Evolutionary conservation across 2,329 filamentous ascomycete genomes (phyloP).

Genomic region (Metarhizium album): DNA sequence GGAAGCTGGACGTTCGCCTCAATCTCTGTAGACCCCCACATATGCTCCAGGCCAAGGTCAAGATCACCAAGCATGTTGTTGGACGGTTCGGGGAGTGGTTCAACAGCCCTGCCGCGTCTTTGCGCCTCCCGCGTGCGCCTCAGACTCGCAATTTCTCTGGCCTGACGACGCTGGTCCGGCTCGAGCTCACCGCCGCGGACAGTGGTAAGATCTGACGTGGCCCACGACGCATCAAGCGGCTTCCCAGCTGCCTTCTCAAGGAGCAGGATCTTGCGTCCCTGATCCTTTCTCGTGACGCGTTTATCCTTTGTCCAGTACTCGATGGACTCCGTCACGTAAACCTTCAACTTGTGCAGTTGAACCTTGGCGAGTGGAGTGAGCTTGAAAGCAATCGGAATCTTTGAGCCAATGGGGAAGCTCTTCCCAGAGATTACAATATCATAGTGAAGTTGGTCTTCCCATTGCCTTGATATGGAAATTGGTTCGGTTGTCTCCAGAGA

Average conservation of each 20-base stretch:
- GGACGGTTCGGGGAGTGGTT: constrained; percentile 37
- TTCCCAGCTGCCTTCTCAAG: constrained; percentile 83
- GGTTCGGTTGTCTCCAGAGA: constrained; percentile 87
- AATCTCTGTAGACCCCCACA: constrained; percentile 82
- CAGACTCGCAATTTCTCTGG: constrained; percentile 33
- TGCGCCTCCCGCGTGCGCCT: constrained; percentile 45
- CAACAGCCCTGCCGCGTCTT: constrained; percentile 25
- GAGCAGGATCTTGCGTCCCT: constrained; percentile 70
- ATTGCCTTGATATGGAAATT: constrained; percentile 84
- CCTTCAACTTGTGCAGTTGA: constrained; percentile 84
- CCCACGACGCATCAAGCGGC: constrained; percentile 60
- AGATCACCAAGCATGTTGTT: constrained; percentile 76
- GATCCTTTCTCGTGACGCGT: constrained; percentile 74
- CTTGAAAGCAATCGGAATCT: constrained; percentile 89
- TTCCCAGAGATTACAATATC: constrained; percentile 95
- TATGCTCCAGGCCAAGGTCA: constrained; percentile 56
- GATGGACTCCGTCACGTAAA: constrained; percentile 80
- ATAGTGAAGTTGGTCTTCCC: constrained; percentile 93
- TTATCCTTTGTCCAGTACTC: constrained; percentile 86
- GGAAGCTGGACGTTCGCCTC: constrained; percentile 90
- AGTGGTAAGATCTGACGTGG: constrained; percentile 65
- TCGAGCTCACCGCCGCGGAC: constrained; percentile 70
- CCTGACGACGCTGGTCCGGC: constrained; percentile 34
- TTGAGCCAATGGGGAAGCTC: constrained; percentile 79
- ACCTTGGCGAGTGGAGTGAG: constrained; percentile 87